A percentile compares a stretch with the other conserved stretches of the same genome.
phyloP scores from a whole-genome alignment of 495 filamentous ascomycete genomes.

The Neurospora intermedia region DNA sequence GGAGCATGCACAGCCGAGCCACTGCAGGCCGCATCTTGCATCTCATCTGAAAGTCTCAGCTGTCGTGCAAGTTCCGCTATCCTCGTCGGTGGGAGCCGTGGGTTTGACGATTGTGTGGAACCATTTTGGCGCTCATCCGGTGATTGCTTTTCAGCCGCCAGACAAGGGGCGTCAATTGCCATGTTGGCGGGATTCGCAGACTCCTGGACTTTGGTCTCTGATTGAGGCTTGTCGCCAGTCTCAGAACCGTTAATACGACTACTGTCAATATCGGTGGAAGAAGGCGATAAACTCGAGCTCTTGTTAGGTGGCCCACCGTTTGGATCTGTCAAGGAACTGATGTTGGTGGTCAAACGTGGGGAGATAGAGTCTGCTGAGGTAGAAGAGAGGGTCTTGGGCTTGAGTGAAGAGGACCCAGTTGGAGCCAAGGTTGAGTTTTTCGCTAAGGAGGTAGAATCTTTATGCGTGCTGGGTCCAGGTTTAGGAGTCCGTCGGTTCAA shows the following conservation, averaged over 20 bases:
- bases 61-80: not conserved
- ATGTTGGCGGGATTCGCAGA: not conserved
- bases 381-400: not conserved
- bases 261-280: not conserved
- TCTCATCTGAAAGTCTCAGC: not conserved
- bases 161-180: not conserved
- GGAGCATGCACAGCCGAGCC: not conserved
- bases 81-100: not conserved
- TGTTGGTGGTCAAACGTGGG: not conserved
- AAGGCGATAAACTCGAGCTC: conserved; percentile 4
- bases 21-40: not conserved
- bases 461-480: conserved; percentile 2
- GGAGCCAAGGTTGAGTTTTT: not conserved
- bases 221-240: not conserved
- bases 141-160: conserved; percentile 1
- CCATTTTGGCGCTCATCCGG: not conserved
- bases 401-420: not conserved
- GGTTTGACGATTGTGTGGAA: not conserved
- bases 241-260: not conserved
- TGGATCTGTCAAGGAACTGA: not conserved
- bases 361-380: not conserved
- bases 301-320: conserved; percentile 11
- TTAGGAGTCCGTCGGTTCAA: conserved; percentile 1
- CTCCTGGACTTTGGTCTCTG: not conserved
- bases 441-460: not conserved